Percentiles rank a stretch among this genome's conserved stretches.
Evolutionary conservation across 495 filamentous ascomycete species (phyloP).

Genomic region (Hypoxylon perforatum): DNA sequence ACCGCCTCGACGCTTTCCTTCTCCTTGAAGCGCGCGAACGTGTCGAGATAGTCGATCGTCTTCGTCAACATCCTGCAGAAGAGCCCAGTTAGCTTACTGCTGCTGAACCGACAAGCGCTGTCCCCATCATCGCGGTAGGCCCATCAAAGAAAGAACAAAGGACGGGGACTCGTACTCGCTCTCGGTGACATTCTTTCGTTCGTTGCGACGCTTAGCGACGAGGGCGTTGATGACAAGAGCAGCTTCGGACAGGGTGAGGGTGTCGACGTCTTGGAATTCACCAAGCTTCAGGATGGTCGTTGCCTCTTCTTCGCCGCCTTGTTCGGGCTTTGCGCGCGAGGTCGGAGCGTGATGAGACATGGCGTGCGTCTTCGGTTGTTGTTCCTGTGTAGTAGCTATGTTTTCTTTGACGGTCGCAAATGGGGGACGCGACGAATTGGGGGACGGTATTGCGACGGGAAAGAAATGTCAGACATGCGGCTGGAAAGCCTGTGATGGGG

Average conservation of each 20-base stretch:
- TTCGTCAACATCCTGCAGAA: conserved; percentile 72
- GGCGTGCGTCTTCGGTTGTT: too few relatives aligned
- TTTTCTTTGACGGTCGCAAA: conserved; percentile 20
- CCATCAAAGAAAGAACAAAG: conserved; percentile 3
- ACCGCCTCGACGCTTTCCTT: conserved; percentile 94
- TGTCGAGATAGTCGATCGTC: conserved; percentile 89
- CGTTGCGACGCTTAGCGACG: conserved; percentile 74
- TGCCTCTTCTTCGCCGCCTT: conserved; percentile 89
- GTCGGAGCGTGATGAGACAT: conserved; percentile 60
- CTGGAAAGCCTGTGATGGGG: conserved; percentile 1
- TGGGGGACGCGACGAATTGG: not conserved
- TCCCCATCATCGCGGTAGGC: not conserved
- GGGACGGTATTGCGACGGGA: conserved; percentile 27
- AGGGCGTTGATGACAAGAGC: conserved; percentile 89
- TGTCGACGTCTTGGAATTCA: conserved; percentile 89
- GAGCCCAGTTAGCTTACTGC: not conserved
- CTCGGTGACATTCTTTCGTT: conserved; percentile 72
- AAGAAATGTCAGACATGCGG: conserved; percentile 35
- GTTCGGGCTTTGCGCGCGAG: conserved; percentile 75
- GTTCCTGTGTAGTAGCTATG: not conserved
- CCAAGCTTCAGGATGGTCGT: conserved; percentile 83
- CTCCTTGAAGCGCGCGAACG: conserved; percentile 93
- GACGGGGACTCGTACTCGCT: conserved; percentile 62
- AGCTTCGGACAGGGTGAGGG: conserved; percentile 90
- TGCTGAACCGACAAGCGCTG: not conserved